Evolutionary conservation across 768 basidiomycete genomes (phyloP), one percentile per base, ranked within the genome.

Genomic region (Paxillus rubicundulus): DNA sequence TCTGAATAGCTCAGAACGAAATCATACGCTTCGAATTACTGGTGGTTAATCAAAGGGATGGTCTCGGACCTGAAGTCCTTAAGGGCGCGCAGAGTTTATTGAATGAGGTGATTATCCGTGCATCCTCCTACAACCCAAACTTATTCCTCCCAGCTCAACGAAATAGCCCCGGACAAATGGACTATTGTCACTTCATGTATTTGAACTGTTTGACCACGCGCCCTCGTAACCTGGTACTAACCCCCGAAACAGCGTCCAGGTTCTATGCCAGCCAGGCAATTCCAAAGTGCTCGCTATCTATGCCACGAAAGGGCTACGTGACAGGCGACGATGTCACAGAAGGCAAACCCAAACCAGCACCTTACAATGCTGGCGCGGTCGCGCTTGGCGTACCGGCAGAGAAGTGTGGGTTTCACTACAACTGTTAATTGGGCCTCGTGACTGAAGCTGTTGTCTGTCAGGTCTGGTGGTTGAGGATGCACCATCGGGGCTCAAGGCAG

Each of bases 381-480:
- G 45, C 34, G 6, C 80, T 86, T 52, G 74, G 72, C n/a, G 76
- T 80, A 20, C 73, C 83, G 44, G 74, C 84, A 2, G 68, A 66
- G 18, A 80, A 81, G 45, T 92, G 87, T 84, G 45, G 51, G 80
- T 61, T 16, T 21, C 36, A 27, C 24, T 12, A 17, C 16, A n/a
- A 28, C 20, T 20, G 32, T 33, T 10, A 12, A 39, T 46, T 33
- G 13, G 18, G 14, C 9, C 40, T 9, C 12, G 20, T 34, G 36
- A 24, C 46, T 52, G 32, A 54, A 39, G 21, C 37, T 36, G 20
- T 43, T 44, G 20, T 44, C 28, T 13, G 33, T n/a, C 44, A 91
- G 89, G 88, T 61, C 74, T 96, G 53, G 93, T 96, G 8, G 77
- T 97, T 3, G 92, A 95, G 61, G 94, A 97, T 62, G 92, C 94